Evolutionary conservation across 1,139 yeast species (phyloP).

Genomic region (Kodamaea alishanica): DNA sequence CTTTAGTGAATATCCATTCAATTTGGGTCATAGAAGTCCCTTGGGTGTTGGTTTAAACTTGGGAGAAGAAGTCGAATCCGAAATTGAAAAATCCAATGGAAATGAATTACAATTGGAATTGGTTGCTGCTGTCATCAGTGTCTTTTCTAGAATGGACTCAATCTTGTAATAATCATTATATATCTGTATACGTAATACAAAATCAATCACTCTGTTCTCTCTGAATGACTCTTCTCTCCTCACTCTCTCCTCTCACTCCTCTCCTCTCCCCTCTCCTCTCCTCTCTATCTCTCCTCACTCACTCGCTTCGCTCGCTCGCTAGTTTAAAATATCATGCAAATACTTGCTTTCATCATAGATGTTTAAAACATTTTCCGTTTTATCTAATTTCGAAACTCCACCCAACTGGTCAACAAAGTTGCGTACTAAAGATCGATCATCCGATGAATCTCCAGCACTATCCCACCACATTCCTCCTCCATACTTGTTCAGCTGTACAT

Average conservation of each 20-base stretch:
- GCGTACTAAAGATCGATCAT: constrained; percentile 35
- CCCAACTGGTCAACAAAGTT: constrained; percentile 44
- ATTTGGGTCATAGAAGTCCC: constrained; percentile 48
- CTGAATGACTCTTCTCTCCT: too few relatives aligned
- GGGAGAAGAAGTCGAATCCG: constrained; percentile 62
- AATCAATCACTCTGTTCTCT: too few relatives aligned
- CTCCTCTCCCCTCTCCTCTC: background rate
- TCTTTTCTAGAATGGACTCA: constrained; percentile 59
- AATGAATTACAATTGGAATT: constrained; percentile 76
- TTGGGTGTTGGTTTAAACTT: constrained; percentile 78
- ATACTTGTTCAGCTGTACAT: constrained; percentile 42
- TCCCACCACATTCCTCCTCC: constrained; percentile 98
- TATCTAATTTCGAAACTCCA: constrained; percentile 19
- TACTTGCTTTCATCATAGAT: constrained; percentile 18
- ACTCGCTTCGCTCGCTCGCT: too few relatives aligned
- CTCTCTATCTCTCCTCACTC: background rate
- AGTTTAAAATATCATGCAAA: constrained; percentile 10
- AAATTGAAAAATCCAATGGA: constrained; percentile 55
- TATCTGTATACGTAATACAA: too few relatives aligned
- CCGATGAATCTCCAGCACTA: constrained; percentile 61
- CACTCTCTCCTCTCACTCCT: background rate
- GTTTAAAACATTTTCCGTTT: constrained; percentile 14
- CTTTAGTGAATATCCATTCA: constrained; percentile 85
- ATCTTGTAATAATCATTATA: constrained; percentile 25
- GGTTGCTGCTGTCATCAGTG: constrained; percentile 79